Evolutionary conservation across 2,329 filamentous ascomycete genomes (phyloP).

Genomic region (Venturia effusa): DNA sequence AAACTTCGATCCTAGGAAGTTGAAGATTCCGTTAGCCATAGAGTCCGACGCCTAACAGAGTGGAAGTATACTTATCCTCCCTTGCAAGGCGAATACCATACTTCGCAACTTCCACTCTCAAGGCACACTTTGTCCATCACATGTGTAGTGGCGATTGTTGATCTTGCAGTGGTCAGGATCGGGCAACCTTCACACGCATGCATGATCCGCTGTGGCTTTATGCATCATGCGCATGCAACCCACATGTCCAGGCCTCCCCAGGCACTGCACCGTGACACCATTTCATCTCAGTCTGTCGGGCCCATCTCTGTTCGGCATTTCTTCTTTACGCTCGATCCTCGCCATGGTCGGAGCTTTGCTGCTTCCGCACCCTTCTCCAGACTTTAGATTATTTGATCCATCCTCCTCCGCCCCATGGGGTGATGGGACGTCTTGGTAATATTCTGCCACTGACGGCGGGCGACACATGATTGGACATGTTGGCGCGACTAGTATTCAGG

Average conservation of each 20-base stretch:
- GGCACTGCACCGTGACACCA: too few relatives aligned
- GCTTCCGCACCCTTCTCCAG: neutral
- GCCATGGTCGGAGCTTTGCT: neutral
- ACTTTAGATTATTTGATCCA: neutral
- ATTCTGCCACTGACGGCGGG: neutral
- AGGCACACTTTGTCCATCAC: neutral
- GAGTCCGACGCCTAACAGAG: neutral
- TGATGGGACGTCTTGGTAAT: neutral
- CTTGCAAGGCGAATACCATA: neutral
- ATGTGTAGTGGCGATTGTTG: neutral
- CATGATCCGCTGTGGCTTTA: neutral
- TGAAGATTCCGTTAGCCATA: neutral
- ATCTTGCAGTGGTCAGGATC: neutral
- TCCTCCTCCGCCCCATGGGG: neutral
- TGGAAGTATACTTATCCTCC: neutral
- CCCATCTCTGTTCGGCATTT: neutral
- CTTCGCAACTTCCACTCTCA: neutral
- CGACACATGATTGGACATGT: neutral
- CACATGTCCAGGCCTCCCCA: neutral
- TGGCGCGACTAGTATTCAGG: neutral
- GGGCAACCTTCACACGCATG: neutral
- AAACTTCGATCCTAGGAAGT: neutral
- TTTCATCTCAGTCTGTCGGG: neutral
- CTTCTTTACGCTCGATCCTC: neutral
- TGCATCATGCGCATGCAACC: neutral